Percentiles rank a stretch among this genome's conserved stretches.
These are phyloP conservation scores for Daldinia eschscholtzii DNA, from an alignment of 2,329 filamentous ascomycete genomes.

Conservation along the genomic window DNA sequence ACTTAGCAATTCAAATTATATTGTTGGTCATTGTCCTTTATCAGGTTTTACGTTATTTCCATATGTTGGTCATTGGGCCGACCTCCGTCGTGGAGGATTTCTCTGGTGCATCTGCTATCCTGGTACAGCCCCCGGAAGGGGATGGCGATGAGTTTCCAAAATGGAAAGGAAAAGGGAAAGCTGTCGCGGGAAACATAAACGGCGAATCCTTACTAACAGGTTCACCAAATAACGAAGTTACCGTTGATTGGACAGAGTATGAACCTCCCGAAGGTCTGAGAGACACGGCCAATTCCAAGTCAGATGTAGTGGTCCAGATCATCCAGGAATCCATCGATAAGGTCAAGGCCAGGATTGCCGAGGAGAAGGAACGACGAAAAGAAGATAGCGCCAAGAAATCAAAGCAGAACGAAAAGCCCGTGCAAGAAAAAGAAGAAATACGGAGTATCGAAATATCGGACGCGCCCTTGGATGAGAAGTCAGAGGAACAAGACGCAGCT, in stretches of 20 bases:
- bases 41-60: slow-evolving; percentile 16
- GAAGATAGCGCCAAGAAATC: slow-evolving; percentile 48
- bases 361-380: slow-evolving; percentile 51
- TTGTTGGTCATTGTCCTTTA: not conserved
- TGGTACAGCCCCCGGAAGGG: slow-evolving; percentile 24
- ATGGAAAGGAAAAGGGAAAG: slow-evolving; percentile 47
- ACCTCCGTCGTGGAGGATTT: slow-evolving; percentile 39
- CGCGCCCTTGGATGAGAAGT: slow-evolving; percentile 13
- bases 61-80: slow-evolving; percentile 27
- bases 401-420: slow-evolving; percentile 25
- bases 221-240: slow-evolving; percentile 45
- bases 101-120: slow-evolving; percentile 14
- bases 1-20: slow-evolving; percentile 11
- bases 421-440: slow-evolving; percentile 23
- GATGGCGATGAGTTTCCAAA: slow-evolving; percentile 20
- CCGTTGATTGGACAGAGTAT: slow-evolving; percentile 62
- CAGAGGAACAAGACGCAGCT: not conserved
- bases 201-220: not conserved
- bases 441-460: slow-evolving; percentile 15
- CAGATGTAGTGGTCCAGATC: slow-evolving; percentile 58
- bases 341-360: slow-evolving; percentile 56
- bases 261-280: slow-evolving; percentile 60
- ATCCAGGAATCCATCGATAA: slow-evolving; percentile 61
- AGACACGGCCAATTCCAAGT: slow-evolving; percentile 55
- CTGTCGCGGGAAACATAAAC: not conserved